Conservation (phyloP, 352 stramenopile genomes). For the Aphanomyces invadans region DNA sequence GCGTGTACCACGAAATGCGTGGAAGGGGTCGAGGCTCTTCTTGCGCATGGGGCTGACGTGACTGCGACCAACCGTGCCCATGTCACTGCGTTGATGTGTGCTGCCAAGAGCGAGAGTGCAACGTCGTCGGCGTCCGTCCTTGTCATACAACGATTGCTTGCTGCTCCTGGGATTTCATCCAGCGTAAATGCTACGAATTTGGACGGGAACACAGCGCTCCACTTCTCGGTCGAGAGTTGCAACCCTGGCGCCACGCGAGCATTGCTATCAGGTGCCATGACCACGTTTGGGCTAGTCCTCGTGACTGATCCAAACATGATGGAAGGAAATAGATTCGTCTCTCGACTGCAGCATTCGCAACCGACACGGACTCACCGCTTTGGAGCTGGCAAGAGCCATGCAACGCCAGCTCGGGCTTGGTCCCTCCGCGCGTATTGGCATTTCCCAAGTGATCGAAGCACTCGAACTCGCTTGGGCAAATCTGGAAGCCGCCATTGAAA, state of each 20-base stretch:
- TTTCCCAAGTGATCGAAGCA: slow-evolving; percentile 27
- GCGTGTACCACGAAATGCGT: slow-evolving; percentile 74
- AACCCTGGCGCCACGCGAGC: slow-evolving; percentile 40
- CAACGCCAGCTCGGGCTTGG: slow-evolving; percentile 14
- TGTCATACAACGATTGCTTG: slow-evolving; percentile 49
- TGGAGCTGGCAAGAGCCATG: slow-evolving; percentile 28
- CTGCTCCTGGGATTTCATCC: slow-evolving; percentile 22
- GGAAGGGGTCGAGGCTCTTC: slow-evolving; percentile 37
- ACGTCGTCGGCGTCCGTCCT: slow-evolving; percentile 27
- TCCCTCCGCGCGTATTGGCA: slow-evolving; percentile 26
- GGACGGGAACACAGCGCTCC: slow-evolving; percentile 54
- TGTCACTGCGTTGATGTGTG: slow-evolving; percentile 75
- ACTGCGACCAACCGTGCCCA: slow-evolving; percentile 41
- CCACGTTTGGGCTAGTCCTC: slow-evolving; percentile 17
- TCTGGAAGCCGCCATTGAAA: slow-evolving; percentile 19
- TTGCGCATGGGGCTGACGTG: slow-evolving; percentile 37
- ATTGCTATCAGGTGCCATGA: slow-evolving; percentile 28
- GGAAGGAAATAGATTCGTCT: slow-evolving; percentile 29
- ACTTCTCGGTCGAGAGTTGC: slow-evolving; percentile 62
- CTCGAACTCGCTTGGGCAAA: background rate
- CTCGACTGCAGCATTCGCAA: slow-evolving; percentile 25
- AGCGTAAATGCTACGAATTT: slow-evolving; percentile 40
- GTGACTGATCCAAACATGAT: slow-evolving; percentile 21
- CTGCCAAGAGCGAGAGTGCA: slow-evolving; percentile 41
- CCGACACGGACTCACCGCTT: slow-evolving; percentile 19